phyloP scores from a whole-genome alignment of 2,329 filamentous ascomycete species.

The Eurotiales sp. region DNA sequence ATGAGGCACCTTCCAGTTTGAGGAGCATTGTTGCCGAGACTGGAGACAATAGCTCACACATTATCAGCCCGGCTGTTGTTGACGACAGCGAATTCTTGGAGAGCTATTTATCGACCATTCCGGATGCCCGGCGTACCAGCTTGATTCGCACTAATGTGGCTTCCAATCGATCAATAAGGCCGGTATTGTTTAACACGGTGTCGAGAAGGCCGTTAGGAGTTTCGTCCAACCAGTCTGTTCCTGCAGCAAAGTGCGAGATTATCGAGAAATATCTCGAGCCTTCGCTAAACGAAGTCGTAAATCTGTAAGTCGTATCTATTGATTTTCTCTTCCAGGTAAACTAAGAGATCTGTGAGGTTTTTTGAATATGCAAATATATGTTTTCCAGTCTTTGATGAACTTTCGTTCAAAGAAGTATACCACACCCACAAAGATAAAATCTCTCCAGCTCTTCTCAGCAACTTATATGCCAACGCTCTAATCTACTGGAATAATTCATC shows the following conservation, averaged over 20 bases:
- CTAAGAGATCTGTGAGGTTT: conserved; percentile 35
- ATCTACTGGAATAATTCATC: conserved; percentile 49
- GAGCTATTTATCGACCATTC: conserved; percentile 45
- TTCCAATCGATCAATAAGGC: conserved; percentile 22
- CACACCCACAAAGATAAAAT: conserved; percentile 41
- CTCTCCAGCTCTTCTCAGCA: conserved; percentile 51
- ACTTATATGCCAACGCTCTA: conserved; percentile 50
- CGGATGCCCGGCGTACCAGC: conserved; percentile 17
- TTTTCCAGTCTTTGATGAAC: conserved; percentile 53
- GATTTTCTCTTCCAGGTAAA: not conserved
- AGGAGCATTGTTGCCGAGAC: conserved; percentile 19
- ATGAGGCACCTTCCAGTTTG: conserved; percentile 11
- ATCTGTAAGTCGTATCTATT: conserved; percentile 5
- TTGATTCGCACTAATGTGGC: conserved; percentile 22
- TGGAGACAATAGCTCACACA: conserved; percentile 43
- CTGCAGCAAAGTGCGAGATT: conserved; percentile 40
- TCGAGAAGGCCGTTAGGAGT: conserved; percentile 43
- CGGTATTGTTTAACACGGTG: conserved; percentile 47
- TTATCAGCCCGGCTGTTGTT: conserved; percentile 51
- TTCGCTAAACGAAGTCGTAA: not conserved
- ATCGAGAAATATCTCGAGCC: conserved; percentile 49
- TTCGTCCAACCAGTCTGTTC: conserved; percentile 20
- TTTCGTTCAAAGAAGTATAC: conserved; percentile 44
- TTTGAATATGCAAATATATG: conserved; percentile 50
- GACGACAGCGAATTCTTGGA: conserved; percentile 53